Percentiles rank a stretch among this genome's conserved stretches.
Evolutionary conservation across 1,139 yeast species (phyloP).

Genomic region (Lodderomyces jiufengensis): DNA sequence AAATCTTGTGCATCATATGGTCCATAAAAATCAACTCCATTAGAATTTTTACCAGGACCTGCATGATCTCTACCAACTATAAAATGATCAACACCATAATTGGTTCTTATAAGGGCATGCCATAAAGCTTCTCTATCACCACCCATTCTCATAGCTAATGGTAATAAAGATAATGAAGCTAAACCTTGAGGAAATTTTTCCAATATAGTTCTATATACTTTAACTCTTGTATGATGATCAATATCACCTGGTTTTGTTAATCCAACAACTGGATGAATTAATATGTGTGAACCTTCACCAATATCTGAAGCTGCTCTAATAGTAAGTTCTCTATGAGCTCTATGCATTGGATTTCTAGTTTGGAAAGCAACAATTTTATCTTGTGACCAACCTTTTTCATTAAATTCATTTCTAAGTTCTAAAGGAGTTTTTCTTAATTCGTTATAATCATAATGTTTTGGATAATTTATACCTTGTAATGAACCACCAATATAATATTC

Average conservation of each 20-base stretch:
- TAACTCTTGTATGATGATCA: slow-evolving; percentile 95
- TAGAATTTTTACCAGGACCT: slow-evolving; percentile 92
- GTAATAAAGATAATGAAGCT: slow-evolving; percentile 84
- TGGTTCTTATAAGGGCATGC: slow-evolving; percentile 96
- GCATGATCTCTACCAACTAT: slow-evolving; percentile 98
- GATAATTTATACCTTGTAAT: slow-evolving; percentile 76
- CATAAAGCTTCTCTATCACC: slow-evolving; percentile 98
- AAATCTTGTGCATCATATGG: slow-evolving; percentile 95
- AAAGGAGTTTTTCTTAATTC: slow-evolving; percentile 87
- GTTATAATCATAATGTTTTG: slow-evolving; percentile 87
- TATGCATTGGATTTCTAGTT: slow-evolving; percentile 97
- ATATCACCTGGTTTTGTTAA: slow-evolving; percentile 97
- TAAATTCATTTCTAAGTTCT: slow-evolving; percentile 81
- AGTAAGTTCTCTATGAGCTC: slow-evolving; percentile 95
- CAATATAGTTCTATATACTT: slow-evolving; percentile 88
- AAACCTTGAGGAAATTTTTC: slow-evolving; percentile 92
- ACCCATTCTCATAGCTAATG: slow-evolving; percentile 98
- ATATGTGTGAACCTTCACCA: slow-evolving; percentile 55
- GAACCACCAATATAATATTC: slow-evolving; percentile 87
- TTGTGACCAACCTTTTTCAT: slow-evolving; percentile 67
- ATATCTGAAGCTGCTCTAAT: slow-evolving; percentile 79
- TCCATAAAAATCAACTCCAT: slow-evolving; percentile 93
- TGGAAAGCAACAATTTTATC: slow-evolving; percentile 93
- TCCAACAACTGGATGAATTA: slow-evolving; percentile 97
- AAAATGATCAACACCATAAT: slow-evolving; percentile 95